Evolutionary conservation across 2,329 filamentous ascomycete species (phyloP), one percentile per base, ranked within the genome.

Genomic region (Tolypocladium tropicale): DNA sequence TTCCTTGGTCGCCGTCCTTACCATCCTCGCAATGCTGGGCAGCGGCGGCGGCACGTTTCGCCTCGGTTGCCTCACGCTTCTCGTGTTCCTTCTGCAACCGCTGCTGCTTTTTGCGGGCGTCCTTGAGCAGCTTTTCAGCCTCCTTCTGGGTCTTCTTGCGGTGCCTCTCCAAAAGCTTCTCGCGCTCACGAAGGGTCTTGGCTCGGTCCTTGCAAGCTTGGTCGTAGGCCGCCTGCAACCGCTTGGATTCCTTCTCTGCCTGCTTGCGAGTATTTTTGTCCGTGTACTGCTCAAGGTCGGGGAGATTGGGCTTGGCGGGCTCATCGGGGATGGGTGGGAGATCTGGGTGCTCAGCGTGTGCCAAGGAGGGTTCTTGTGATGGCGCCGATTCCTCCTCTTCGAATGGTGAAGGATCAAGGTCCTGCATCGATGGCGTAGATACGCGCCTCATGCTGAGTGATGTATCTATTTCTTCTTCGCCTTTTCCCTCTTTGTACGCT

Each of bases 261-360:
- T 83, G 77, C 63, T 88, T 89, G 10, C 83, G 81, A 32, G 81
- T 75, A 7, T 83, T 80, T 63, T 86, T 86, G 68, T 89, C 83
- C 2, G 78, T 72, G 65, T 82, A 85, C 51, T 76, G 71, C 49
- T 76, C 74, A 1, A 85, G 67, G 61, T 90, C 78, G 2, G 86
- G 79, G 9, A 65, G 57, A 1, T 60, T 58, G 3, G 68, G 71
- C 2, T 75, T 70, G 6, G 72, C 60, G 1, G 87, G 87, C 4
- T 78, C 63, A 10, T 76, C 69, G 2, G 78, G 76, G 36, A 81
- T 72, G 0, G 72, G 63, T 2, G 73, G 74, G 4, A 78, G 70
- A 43, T 68, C 65, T 18, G 68, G 58, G 16, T 57, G 51, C 18
- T 53, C 53, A 9, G 18, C 4, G 37, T 46, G 33, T 46, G 54